Evolutionary conservation across 164 flowering plant genomes (phyloP).

Genomic region (Platanus orientalis): DNA sequence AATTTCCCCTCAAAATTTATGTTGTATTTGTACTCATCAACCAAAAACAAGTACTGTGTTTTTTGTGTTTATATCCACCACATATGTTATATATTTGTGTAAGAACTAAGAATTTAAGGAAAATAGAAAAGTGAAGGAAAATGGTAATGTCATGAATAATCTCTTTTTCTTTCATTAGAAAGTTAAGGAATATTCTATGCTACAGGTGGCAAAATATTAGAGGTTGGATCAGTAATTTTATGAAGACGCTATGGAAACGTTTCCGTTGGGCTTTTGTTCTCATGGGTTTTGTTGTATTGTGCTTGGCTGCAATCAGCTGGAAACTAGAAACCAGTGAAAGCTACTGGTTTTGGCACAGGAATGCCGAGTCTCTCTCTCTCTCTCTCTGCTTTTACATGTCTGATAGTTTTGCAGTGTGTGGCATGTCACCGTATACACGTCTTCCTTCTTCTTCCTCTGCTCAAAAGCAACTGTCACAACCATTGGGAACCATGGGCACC

Average conservation of each 20-base stretch:
- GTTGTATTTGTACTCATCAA: too few species aligned
- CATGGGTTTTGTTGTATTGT: slow-evolving; percentile 48
- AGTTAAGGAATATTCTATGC: not conserved
- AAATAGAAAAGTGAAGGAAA: too few species aligned
- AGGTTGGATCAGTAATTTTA: slow-evolving; percentile 37
- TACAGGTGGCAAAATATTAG: slow-evolving; percentile 74
- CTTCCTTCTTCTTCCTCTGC: slow-evolving; percentile 91
- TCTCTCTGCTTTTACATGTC: not conserved
- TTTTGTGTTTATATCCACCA: too few species aligned
- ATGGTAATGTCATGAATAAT: too few species aligned
- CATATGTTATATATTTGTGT: too few species aligned
- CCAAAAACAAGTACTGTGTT: too few species aligned
- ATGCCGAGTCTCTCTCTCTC: slow-evolving; percentile 12
- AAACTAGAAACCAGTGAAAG: slow-evolving; percentile 56
- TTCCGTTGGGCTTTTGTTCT: slow-evolving; percentile 72
- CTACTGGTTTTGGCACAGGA: slow-evolving; percentile 99
- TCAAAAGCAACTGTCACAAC: slow-evolving; percentile 43
- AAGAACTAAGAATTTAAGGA: too few species aligned
- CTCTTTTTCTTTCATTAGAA: not conserved
- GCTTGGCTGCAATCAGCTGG: slow-evolving; percentile 83
- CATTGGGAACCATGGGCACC: slow-evolving; percentile 22
- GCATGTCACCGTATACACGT: slow-evolving; percentile 80
- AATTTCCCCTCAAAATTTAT: too few species aligned
- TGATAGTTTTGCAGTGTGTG: slow-evolving; percentile 57
- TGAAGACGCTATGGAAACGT: slow-evolving; percentile 49